Evolutionary conservation across 257 asterid species (phyloP).

Genomic region (Mentha longifolia): DNA sequence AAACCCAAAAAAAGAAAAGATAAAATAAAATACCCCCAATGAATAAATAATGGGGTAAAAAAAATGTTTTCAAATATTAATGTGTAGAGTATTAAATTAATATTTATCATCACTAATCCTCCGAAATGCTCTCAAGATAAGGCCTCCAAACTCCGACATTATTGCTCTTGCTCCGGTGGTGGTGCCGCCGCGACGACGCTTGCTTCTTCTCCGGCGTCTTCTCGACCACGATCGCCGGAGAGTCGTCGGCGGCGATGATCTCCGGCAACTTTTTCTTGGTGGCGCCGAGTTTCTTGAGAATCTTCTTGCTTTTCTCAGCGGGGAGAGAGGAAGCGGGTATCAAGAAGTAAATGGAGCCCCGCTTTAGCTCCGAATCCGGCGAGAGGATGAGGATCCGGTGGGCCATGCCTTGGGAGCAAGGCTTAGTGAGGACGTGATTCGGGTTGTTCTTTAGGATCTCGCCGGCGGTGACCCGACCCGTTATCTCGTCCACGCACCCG

Average conservation of each 20-base stretch:
- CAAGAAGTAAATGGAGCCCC: conserved; percentile 89
- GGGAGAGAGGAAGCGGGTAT: conserved; percentile 73
- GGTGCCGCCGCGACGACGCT: conserved; percentile 31
- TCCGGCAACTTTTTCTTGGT: conserved; percentile 31
- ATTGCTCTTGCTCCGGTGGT: conserved; percentile 33
- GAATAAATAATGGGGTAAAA: conserved; percentile 23
- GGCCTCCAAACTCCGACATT: conserved; percentile 39
- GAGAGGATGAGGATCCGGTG: conserved; percentile 78
- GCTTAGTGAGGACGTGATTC: conserved; percentile 73
- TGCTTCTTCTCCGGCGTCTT: conserved; percentile 23
- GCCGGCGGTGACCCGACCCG: conserved; percentile 74
- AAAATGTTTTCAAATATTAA: conserved; percentile 10
- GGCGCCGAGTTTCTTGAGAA: conserved; percentile 31
- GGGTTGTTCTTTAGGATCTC: conserved; percentile 70
- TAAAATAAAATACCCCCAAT: conserved; percentile 1
- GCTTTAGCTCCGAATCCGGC: conserved; percentile 76
- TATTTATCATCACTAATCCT: conserved; percentile 4
- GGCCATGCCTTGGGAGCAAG: conserved; percentile 62
- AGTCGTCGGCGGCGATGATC: not conserved
- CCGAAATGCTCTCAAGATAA: conserved; percentile 37
- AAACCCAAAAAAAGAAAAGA: not conserved
- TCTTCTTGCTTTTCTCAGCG: conserved; percentile 49
- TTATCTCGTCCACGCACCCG: conserved; percentile 75
- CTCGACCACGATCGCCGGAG: not conserved
- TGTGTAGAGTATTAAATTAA: not conserved